These are phyloP conservation scores for Lactarius tabidus DNA, from an alignment of 768 basidiomycete species.

Conservation along the genomic window DNA sequence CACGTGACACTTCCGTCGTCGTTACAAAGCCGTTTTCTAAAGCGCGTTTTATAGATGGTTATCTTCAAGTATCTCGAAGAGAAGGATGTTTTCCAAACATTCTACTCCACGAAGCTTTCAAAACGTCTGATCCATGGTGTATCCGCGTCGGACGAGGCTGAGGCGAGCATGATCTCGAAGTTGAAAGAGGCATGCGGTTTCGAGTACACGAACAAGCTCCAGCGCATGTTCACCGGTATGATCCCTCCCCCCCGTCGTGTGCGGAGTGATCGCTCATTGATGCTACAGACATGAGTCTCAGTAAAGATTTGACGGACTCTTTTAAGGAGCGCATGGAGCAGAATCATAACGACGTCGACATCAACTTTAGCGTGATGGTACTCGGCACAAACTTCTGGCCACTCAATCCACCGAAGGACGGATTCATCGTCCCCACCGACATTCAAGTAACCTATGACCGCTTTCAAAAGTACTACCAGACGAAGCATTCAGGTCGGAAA, in stretches of 20 bases:
- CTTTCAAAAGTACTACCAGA: constrained; percentile 90
- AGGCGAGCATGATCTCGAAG: constrained; percentile 97
- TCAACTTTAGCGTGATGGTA: constrained; percentile 91
- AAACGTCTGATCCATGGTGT: constrained; percentile 88
- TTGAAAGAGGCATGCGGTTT: constrained; percentile 95
- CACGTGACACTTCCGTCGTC: constrained; percentile 38
- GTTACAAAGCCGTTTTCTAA: neutral
- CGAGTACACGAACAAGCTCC: constrained; percentile 94
- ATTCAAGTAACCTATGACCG: constrained; percentile 84
- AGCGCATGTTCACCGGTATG: constrained; percentile 93
- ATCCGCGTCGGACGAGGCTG: constrained; percentile 93
- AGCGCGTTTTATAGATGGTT: constrained; percentile 63
- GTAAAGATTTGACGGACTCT: constrained; percentile 91
- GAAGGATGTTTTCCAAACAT: constrained; percentile 98
- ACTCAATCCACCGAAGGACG: constrained; percentile 72
- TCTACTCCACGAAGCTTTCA: constrained; percentile 92
- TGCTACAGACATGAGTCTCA: constrained; percentile 79
- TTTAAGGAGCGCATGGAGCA: constrained; percentile 93
- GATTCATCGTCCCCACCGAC: constrained; percentile 86
- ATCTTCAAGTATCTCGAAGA: constrained; percentile 98
- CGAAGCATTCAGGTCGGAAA: constrained; percentile 91
- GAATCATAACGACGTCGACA: constrained; percentile 79
- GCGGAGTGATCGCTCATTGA: neutral
- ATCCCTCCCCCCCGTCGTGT: neutral
- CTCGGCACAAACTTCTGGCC: constrained; percentile 98